Base-by-base conservation (phyloP, 768 basidiomycete species). In the Cystofilobasidium capitatum region DNA sequence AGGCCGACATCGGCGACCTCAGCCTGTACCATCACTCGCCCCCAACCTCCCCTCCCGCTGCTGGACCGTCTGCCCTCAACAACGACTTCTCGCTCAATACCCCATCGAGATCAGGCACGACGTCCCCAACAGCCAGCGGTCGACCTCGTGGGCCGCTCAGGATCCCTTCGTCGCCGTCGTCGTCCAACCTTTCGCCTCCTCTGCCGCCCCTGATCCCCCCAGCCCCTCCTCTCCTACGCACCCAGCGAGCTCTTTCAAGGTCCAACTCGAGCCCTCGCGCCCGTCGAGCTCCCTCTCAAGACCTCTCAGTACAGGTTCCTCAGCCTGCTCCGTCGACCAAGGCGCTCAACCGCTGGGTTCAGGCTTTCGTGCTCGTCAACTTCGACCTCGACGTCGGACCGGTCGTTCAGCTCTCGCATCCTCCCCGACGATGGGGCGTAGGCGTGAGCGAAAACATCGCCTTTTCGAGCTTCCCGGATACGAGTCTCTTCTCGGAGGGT, bases 381-480 rank as follows among this genome's bases (percentile, higher is more conserved):
- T 69, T 69, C 29, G 62, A 69, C 26, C 47, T 69, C 17, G 68
- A 69, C n/a, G 51, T 69, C 20, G 68, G 68, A 0, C 68, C 68
- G 16, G 63, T 64, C 35, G 39, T 69, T 2, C 55, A 69, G 57
- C 35, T 17, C 36, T 29, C 44, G 24, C 44, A 64, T 12, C 68
- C 68, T 2, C 44, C 45, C 8, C 24, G 68, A 7, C 26, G 63
- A 20, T 69, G 68, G 68, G 61, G 55, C 1, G 31, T 69, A 12
- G 68, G 68, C 40, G 62, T 69, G 0, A 57, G 29, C 13, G 68
- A 69, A 29, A 64, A 64, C 26, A 63, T 69, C 64, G 89, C 91
- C 2, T 97, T 97, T 76, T 89, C 88, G 9, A 85, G 90, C 0
- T 91, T 97, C 73, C 92, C 92, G 0, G 92, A 97, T 74, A 91